Conservation (phyloP, 2,329 filamentous ascomycete genomes). For the Talaromyces atroroseus region DNA sequence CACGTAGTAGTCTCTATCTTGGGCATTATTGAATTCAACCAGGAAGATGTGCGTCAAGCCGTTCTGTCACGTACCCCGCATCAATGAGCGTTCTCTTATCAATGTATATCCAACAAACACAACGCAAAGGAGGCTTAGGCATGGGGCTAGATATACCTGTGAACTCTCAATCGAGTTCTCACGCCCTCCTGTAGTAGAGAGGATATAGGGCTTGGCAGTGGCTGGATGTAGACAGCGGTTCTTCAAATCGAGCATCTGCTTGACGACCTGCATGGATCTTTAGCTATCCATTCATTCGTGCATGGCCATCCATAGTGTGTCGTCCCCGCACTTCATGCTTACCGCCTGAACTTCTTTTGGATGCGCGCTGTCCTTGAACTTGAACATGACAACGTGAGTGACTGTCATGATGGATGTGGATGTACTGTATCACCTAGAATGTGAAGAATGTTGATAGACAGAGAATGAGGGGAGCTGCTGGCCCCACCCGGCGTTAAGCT, state of each 20-base stretch:
- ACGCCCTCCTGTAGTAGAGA: slow-evolving; percentile 9
- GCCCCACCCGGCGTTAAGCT: not conserved
- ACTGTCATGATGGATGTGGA: slow-evolving; percentile 8
- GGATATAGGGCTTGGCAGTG: slow-evolving; percentile 5
- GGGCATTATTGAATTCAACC: slow-evolving; percentile 57
- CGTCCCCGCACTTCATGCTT: not conserved
- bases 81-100: not conserved
- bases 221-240: slow-evolving; percentile 11
- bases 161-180: slow-evolving; percentile 7
- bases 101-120: not conserved
- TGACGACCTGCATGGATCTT: not conserved
- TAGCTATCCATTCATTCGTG: not conserved
- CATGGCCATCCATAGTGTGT: too few species aligned
- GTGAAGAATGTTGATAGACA: too few species aligned
- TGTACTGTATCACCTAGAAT: too few species aligned
- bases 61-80: slow-evolving; percentile 36
- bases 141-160: not conserved
- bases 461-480: slow-evolving; percentile 3
- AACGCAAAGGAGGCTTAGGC: too few species aligned
- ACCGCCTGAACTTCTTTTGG: slow-evolving; percentile 11
- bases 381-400: slow-evolving; percentile 12
- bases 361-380: slow-evolving; percentile 8
- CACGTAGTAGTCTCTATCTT: slow-evolving; percentile 65
- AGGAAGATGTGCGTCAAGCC: slow-evolving; percentile 66
- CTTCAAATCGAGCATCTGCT: slow-evolving; percentile 11